A percentile compares a stretch with the other conserved stretches of the same genome.
Conservation (phyloP, 129 eudicot genomes). For the Mikania micrantha region DNA sequence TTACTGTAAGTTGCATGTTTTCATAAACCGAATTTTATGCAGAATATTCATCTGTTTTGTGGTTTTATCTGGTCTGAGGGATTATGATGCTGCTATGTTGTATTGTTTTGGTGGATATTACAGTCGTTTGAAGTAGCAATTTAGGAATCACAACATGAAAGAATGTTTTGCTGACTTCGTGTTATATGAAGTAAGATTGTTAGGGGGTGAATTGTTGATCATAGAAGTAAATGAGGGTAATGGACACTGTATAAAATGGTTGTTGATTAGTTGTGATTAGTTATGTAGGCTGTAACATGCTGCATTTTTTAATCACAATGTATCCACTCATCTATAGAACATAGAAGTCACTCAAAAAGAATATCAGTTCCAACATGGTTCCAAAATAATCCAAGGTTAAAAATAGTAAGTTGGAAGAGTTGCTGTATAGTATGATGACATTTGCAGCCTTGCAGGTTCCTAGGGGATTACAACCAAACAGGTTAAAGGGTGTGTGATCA, state of each 20-base stretch:
- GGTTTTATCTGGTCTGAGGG: background rate
- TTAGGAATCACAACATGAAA: background rate
- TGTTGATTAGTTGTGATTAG: background rate
- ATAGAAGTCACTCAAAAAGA: no score
- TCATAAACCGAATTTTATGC: background rate
- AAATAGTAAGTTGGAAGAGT: no score
- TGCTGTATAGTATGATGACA: no score
- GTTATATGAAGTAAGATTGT: background rate
- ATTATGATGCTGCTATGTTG: slow-evolving; percentile 3
- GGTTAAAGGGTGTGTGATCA: no score
- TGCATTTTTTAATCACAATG: no score
- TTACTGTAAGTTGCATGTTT: slow-evolving; percentile 53
- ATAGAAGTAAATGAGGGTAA: background rate
- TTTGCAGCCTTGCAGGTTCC: no score
- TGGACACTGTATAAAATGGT: background rate
- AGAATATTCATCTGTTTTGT: background rate
- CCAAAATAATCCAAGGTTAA: no score
- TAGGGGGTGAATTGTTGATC: background rate
- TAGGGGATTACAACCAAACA: no score
- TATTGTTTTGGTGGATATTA: background rate
- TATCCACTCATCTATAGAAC: no score
- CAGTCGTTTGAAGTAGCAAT: background rate
- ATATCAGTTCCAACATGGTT: no score
- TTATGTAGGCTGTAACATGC: background rate
- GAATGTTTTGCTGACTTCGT: background rate